Evolutionary conservation across 306 rosid genomes (phyloP).

Genomic region (Cucumis cinereus): DNA sequence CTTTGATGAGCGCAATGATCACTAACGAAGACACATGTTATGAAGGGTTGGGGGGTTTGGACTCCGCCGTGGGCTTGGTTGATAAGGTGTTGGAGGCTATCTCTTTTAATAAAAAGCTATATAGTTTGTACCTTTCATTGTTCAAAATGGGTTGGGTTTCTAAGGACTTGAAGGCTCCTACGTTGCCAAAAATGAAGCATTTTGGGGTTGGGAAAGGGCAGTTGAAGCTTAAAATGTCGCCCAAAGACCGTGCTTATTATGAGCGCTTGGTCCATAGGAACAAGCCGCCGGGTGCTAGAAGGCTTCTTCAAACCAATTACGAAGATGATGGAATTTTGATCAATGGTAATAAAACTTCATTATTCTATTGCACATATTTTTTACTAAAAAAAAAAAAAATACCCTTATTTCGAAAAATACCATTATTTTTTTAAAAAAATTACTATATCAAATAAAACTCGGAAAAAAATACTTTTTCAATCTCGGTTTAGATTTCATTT

Average conservation of each 20-base stretch:
- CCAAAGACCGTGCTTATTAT: constrained; percentile 32
- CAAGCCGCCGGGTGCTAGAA: constrained; percentile 16
- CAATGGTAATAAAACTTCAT: not conserved
- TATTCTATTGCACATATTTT: not conserved
- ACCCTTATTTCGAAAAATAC: too few species aligned
- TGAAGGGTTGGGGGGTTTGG: not conserved
- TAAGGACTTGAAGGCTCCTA: not conserved
- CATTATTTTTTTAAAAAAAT: too few species aligned
- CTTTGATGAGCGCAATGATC: not conserved
- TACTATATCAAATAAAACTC: too few species aligned
- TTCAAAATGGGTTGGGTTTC: constrained; percentile 44
- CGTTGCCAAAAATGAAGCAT: constrained; percentile 22
- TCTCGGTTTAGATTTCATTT: too few species aligned
- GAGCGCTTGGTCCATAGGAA: not conserved
- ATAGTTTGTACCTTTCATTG: constrained; percentile 1
- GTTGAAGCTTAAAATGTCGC: constrained; percentile 61
- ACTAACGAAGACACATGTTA: not conserved
- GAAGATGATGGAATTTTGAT: constrained; percentile 23
- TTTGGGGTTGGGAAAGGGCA: constrained; percentile 36
- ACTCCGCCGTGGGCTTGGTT: not conserved
- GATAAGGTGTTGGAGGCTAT: not conserved
- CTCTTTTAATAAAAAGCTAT: not conserved
- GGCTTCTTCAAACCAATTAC: constrained; percentile 23
- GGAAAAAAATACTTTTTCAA: too few species aligned
- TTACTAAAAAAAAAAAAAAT: too few species aligned